These are phyloP conservation scores for Ramaria sp. DNA, from an alignment of 768 basidiomycete genomes.

Conservation along the genomic window DNA sequence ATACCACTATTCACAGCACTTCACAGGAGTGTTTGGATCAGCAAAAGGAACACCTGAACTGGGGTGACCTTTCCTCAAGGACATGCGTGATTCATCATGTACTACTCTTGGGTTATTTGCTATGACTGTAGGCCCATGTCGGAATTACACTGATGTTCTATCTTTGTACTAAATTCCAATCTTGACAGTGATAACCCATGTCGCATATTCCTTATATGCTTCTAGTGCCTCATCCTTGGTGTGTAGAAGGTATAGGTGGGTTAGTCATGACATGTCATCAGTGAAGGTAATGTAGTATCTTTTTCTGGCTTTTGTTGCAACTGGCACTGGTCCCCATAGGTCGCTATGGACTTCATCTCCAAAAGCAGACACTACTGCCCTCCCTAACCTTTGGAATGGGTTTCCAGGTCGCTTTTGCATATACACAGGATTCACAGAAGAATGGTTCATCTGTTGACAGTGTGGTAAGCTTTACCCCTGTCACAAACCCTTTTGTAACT, in stretches of 20 bases:
- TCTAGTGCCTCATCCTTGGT: conserved; percentile 16
- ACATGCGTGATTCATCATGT: too few relatives aligned
- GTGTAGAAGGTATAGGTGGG: conserved; percentile 2
- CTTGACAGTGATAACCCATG: too few relatives aligned
- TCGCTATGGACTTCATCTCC: conserved; percentile 12
- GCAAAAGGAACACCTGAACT: too few relatives aligned
- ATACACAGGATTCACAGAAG: conserved; percentile 34
- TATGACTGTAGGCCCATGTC: too few relatives aligned
- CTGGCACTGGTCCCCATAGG: conserved; percentile 1
- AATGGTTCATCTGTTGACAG: conserved; percentile 12
- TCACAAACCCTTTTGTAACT: conserved; percentile 20
- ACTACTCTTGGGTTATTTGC: too few relatives aligned
- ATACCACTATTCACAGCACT: too few relatives aligned
- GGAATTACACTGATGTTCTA: too few relatives aligned
- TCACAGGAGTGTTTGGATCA: too few relatives aligned
- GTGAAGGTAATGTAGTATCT: conserved; percentile 16
- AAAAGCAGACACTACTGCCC: too few relatives aligned
- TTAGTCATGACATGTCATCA: conserved; percentile 6
- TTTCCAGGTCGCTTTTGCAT: conserved; percentile 29
- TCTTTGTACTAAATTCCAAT: too few relatives aligned
- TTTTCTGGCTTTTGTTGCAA: conserved; percentile 5
- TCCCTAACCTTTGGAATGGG: conserved; percentile 16
- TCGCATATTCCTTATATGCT: too few relatives aligned
- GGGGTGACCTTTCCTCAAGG: too few relatives aligned
- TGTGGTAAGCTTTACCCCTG: conserved; percentile 19